These are phyloP conservation scores for Mycena kentingensis DNA, from an alignment of 768 basidiomycete genomes.

Conservation along the genomic window DNA sequence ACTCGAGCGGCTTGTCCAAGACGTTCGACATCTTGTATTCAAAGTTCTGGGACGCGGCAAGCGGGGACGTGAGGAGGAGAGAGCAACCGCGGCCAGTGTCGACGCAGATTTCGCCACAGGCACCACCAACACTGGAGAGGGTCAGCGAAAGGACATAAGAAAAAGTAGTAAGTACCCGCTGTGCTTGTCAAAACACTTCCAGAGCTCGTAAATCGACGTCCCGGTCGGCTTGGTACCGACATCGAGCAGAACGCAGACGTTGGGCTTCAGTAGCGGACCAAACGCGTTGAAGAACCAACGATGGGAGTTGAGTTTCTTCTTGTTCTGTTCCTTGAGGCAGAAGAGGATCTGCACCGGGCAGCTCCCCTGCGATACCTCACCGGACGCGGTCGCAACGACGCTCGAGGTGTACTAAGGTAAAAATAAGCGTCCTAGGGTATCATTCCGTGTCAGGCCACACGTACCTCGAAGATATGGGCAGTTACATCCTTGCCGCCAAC, in stretches of 20 bases:
- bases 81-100: constrained; percentile 76
- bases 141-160: too few relatives aligned
- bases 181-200: constrained; percentile 95
- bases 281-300: constrained; percentile 99
- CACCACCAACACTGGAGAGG: constrained; percentile 85
- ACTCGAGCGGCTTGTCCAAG: constrained; percentile 94
- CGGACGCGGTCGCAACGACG: constrained; percentile 74
- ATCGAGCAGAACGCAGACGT: constrained; percentile 90
- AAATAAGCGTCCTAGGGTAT: not conserved
- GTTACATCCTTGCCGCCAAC: constrained; percentile 89
- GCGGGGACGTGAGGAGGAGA: constrained; percentile 69
- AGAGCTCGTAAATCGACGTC: constrained; percentile 93
- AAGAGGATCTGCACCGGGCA: constrained; percentile 88
- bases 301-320: constrained; percentile 95
- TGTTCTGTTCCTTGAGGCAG: constrained; percentile 94
- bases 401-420: constrained; percentile 65
- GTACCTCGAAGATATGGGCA: constrained; percentile 87
- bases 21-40: constrained; percentile 98
- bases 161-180: too few relatives aligned
- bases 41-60: constrained; percentile 95
- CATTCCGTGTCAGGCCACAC: constrained; percentile 3
- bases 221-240: constrained; percentile 95
- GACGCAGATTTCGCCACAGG: constrained; percentile 93
- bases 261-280: constrained; percentile 82
- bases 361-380: constrained; percentile 74